phyloP scores from a whole-genome alignment of 2,329 filamentous ascomycete genomes.

The Drechslerella coelobrocha region DNA sequence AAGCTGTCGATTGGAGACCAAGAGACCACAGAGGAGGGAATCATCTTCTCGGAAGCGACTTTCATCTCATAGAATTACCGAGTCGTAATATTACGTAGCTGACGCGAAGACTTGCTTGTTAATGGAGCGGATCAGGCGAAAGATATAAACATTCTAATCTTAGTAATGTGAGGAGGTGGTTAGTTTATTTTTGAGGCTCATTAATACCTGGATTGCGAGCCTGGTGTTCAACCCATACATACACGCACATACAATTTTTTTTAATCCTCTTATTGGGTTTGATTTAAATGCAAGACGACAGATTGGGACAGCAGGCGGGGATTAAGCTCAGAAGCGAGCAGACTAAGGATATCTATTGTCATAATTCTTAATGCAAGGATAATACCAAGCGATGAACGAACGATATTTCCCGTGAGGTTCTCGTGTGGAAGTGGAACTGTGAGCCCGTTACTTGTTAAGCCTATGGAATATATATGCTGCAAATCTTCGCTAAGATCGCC shows the following conservation, averaged over 20 bases:
- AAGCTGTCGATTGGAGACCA: slow-evolving; percentile 86
- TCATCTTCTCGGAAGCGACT: slow-evolving; percentile 86
- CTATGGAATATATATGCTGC: too few species aligned
- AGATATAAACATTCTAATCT: slow-evolving; percentile 55
- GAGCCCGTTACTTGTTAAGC: too few species aligned
- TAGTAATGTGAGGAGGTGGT: not conserved
- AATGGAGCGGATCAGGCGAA: not conserved
- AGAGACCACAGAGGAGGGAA: slow-evolving; percentile 74
- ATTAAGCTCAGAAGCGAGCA: not conserved
- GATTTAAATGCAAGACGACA: slow-evolving; percentile 18
- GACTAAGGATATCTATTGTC: slow-evolving; percentile 11
- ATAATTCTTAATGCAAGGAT: slow-evolving; percentile 44
- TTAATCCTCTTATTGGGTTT: not conserved
- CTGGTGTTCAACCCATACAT: slow-evolving; percentile 39
- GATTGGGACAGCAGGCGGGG: slow-evolving; percentile 27
- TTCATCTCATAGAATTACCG: slow-evolving; percentile 73
- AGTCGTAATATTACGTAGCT: not conserved
- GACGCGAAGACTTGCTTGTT: not conserved
- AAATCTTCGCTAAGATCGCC: too few species aligned
- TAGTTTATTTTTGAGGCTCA: slow-evolving; percentile 9
- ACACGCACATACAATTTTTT: slow-evolving; percentile 1
- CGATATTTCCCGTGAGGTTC: not conserved
- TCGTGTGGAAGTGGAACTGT: not conserved
- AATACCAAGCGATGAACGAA: not conserved
- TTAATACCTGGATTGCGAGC: slow-evolving; percentile 38